Evolutionary conservation across 352 stramenopile species (phyloP).

Genomic region (Globisporangium splendens): DNA sequence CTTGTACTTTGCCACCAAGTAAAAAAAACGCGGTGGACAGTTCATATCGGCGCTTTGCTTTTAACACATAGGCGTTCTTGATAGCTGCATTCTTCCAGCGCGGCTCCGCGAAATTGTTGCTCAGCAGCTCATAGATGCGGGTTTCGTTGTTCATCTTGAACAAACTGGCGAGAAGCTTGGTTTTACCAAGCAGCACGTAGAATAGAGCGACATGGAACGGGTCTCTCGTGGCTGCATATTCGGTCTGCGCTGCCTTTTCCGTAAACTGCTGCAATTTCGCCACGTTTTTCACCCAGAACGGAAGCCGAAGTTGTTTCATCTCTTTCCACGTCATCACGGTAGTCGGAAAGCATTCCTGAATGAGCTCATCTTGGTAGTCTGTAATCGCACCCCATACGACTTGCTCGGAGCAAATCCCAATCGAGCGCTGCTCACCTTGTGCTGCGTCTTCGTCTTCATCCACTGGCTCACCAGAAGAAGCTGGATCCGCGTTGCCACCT

Average conservation of each 20-base stretch:
- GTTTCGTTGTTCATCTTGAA: constrained; percentile 84
- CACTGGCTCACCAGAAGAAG: constrained; percentile 1
- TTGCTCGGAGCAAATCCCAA: constrained; percentile 75
- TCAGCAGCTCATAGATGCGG: constrained; percentile 74
- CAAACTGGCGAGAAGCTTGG: constrained; percentile 68
- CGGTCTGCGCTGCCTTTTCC: constrained; percentile 71
- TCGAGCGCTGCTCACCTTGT: constrained; percentile 1
- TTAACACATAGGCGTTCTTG: constrained; percentile 90
- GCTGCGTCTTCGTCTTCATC: constrained; percentile 3
- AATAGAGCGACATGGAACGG: constrained; percentile 84
- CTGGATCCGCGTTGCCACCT: neutral
- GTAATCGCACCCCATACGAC: constrained; percentile 68
- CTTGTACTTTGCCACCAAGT: constrained; percentile 69
- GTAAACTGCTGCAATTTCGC: constrained; percentile 48
- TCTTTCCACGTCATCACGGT: constrained; percentile 60
- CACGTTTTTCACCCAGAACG: constrained; percentile 75
- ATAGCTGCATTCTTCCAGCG: constrained; percentile 85
- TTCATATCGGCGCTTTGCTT: constrained; percentile 79
- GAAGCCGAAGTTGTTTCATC: constrained; percentile 57
- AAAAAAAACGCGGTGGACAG: constrained; percentile 84
- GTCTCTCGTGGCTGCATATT: constrained; percentile 71
- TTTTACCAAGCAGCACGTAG: constrained; percentile 85
- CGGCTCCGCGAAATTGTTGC: constrained; percentile 78
- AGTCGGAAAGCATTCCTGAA: constrained; percentile 67
- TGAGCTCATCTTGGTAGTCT: constrained; percentile 56